Evolutionary conservation across 1,284 basidiomycete genomes (phyloP), one percentile per base, ranked within the genome.

Genomic region (Fomes fomentarius): DNA sequence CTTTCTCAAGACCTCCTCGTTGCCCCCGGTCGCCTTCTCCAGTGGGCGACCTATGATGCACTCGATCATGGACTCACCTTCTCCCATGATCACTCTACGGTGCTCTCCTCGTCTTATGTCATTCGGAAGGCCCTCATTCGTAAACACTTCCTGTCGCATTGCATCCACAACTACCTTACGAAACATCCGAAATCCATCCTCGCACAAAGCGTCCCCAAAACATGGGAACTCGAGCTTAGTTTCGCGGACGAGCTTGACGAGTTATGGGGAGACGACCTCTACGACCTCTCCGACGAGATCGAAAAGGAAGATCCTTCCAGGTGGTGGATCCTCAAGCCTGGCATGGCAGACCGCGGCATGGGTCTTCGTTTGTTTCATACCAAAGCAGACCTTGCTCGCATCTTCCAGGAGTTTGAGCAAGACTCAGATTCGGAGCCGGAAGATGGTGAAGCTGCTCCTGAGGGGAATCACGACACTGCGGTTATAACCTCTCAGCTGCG

Each of bases 241-340:
- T 96, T 91, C 68, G 91, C 91, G 1, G 96, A 99, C 71, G 96
- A 99, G 66, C 80, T 99, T 10, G 95, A 98, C 64, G 97, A 98
- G 70, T 78, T 96, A 66, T 92, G 96, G 80, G 74, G 84, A 43
- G 96, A 99, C 69, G 97, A 99, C 57, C 79, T 99, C 24, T 99
- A 89, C 78, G 95, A 98, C 51, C 81, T 99, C 10, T 83, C 80
- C 2, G 74, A 82, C 50, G 75, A 79, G 25, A 77, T 98, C 30
- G 80, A 85, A 25, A 69, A 70, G 34, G 69, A 73, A 1, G 69
- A 68, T 8, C 62, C 67, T 21, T 63, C 71, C 7, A 83, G 76
- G 56, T 94, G 95, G 94, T 98, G 87, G 80, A 96, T 98, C 53
- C 73, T 99, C 49, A 99, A 99, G 74, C 96, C 97, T 34, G 94